Evolutionary conservation across 805 yeast genomes (phyloP), one percentile per base, ranked within the genome.

Genomic region (Tetrapisispora fleetii): DNA sequence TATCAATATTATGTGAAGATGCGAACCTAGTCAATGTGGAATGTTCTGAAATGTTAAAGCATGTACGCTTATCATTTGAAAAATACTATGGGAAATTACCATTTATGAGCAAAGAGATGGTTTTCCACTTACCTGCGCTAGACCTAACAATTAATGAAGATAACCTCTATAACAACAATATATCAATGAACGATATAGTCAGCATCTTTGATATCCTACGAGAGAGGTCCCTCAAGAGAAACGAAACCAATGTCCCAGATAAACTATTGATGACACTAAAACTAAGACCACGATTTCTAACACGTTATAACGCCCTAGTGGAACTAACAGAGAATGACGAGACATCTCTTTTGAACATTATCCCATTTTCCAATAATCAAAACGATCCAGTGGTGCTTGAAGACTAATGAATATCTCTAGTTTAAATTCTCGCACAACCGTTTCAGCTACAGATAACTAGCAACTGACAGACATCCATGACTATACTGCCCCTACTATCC

Each of bases 91-190:
- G 63, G 13, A 52, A 46, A 24, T 37, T 63, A 6, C 46, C 50
- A 9, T 59, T 64, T 41, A 50, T 58, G 10, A 54, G 58, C 8
- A 62, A 59, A 37, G 70, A 66, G 47, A 50, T 66, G 6, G 9
- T 55, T 11, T 36, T 66, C 6, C 55, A 51, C 2, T 50, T 64
- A 13, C 63, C 62, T 10, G 53, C 55, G n/a, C 51, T 66, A 21
- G 67, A 64, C 47, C 39, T 66, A n/a, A 52, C 52, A 2, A 48
- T 65, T 11, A 58, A 58, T 43, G 70, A 66, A 45, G 70, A 66
- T 47, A 66, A 66, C 47, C 48, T 56, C 11, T 65, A 63, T 48
- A 64, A 64, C 47, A 58, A 59, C 38, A 61, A 60, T 28, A 55
- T 65, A 14, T 51, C 65, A 7, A 55, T 66, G 43, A 56, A 55